Conservation (phyloP, 108 stramenopile genomes). For the Skeletonema menzelii region DNA sequence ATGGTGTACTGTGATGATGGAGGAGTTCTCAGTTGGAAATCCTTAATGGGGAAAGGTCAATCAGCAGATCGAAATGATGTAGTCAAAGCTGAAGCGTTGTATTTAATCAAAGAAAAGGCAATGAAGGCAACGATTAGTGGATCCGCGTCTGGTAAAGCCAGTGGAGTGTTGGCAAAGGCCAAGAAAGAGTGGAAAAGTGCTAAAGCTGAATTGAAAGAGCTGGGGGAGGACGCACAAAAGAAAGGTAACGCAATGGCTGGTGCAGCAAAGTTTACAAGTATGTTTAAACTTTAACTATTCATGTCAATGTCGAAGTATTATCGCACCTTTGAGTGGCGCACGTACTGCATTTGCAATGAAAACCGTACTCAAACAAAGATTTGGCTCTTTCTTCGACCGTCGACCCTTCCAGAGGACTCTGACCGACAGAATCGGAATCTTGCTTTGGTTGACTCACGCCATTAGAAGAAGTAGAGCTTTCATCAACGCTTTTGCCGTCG, state of each 20-base stretch:
- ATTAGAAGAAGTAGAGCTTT: not conserved
- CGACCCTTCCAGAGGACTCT: constrained; percentile 14
- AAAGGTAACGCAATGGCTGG: constrained; percentile 9
- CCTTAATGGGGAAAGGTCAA: constrained; percentile 20
- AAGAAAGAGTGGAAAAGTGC: constrained; percentile 5
- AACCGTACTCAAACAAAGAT: constrained; percentile 26
- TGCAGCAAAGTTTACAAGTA: constrained; percentile 11
- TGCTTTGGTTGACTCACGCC: not conserved
- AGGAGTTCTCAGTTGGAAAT: constrained; percentile 25
- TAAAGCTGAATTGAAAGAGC: constrained; percentile 4
- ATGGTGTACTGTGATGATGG: constrained; percentile 39
- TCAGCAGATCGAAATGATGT: constrained; percentile 23
- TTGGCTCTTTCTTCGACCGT: constrained; percentile 1
- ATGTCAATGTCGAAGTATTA: not conserved
- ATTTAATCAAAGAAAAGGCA: constrained; percentile 26
- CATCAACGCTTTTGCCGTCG: not conserved
- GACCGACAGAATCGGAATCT: constrained; percentile 1
- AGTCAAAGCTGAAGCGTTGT: constrained; percentile 21
- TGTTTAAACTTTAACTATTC: not conserved
- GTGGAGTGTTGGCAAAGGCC: constrained; percentile 1
- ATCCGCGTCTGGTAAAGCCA: constrained; percentile 6
- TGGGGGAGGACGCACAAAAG: constrained; percentile 10
- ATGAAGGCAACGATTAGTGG: constrained; percentile 4
- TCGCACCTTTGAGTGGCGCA: not conserved
- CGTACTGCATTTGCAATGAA: constrained; percentile 17